Percentiles rank a stretch among this genome's conserved stretches.
Evolutionary conservation across 2,329 filamentous ascomycete genomes (phyloP).

Genomic region (Cercospora sesami): DNA sequence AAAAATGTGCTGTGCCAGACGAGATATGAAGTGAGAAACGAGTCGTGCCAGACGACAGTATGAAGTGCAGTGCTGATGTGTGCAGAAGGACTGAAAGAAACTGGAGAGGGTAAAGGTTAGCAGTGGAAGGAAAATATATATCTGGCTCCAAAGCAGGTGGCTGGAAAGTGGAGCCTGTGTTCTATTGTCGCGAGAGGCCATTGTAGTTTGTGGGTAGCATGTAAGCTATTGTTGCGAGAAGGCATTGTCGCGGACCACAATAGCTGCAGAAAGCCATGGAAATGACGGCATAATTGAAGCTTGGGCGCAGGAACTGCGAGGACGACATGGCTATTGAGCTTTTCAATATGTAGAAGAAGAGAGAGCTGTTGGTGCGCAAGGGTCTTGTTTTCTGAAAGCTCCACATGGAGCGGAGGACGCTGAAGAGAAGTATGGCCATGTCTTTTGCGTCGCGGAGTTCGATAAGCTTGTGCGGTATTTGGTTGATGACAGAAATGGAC

Average conservation of each 20-base stretch:
- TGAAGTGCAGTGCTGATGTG: not conserved
- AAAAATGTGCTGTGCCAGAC: not conserved
- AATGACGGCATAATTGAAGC: not conserved
- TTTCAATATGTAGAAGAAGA: not conserved
- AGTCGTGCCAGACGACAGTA: not conserved
- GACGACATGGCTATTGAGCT: not conserved
- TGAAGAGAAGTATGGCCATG: not conserved
- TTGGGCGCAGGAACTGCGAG: not conserved
- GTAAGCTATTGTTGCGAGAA: not conserved
- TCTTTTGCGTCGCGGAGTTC: not conserved
- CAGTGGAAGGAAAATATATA: not conserved
- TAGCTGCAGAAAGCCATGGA: not conserved
- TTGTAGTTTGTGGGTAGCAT: not conserved
- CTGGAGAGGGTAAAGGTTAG: not conserved
- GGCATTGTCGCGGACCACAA: not conserved
- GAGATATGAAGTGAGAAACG: not conserved
- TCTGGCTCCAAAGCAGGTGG: not conserved
- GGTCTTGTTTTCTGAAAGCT: not conserved
- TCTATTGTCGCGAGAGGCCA: not conserved
- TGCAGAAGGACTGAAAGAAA: not conserved
- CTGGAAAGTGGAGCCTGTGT: not conserved
- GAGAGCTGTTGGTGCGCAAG: not conserved
- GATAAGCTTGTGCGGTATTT: not conserved
- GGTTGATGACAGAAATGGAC: not conserved
- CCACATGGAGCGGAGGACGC: not conserved